Evolutionary conservation across 2,329 filamentous ascomycete species (phyloP).

Genomic region (Claviceps africana): DNA sequence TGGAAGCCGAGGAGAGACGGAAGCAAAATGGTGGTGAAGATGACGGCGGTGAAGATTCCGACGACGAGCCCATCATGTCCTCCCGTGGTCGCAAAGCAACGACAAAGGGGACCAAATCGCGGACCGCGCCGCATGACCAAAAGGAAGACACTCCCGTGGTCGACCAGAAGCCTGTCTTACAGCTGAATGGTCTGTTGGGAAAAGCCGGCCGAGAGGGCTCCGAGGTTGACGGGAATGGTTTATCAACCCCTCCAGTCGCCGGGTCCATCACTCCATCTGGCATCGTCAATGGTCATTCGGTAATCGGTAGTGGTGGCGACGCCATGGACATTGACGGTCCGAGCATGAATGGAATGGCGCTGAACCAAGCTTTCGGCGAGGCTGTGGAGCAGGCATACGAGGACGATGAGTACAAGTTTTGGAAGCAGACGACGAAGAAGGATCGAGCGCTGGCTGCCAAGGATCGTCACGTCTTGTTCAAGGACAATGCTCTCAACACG

Average conservation of each 20-base stretch:
- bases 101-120: slow-evolving; percentile 62
- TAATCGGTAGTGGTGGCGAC: slow-evolving; percentile 61
- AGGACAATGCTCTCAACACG: slow-evolving; percentile 65
- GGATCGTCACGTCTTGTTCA: slow-evolving; percentile 75
- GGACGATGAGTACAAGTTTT: slow-evolving; percentile 92
- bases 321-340: slow-evolving; percentile 77
- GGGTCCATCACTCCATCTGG: slow-evolving; percentile 61
- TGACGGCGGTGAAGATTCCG: slow-evolving; percentile 77
- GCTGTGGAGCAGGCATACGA: slow-evolving; percentile 64
- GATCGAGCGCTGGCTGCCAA: slow-evolving; percentile 77
- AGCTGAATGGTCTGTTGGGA: slow-evolving; percentile 49
- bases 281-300: slow-evolving; percentile 52
- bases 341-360: slow-evolving; percentile 50
- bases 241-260: slow-evolving; percentile 64
- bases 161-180: slow-evolving; percentile 60
- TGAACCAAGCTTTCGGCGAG: slow-evolving; percentile 50
- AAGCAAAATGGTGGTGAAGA: slow-evolving; percentile 76
- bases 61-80: slow-evolving; percentile 97
- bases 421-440: slow-evolving; percentile 98
- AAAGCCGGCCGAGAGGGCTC: slow-evolving; percentile 55
- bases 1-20: slow-evolving; percentile 75
- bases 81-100: slow-evolving; percentile 76
- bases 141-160: slow-evolving; percentile 67
- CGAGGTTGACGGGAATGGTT: slow-evolving; percentile 72
- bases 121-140: slow-evolving; percentile 58